A percentile compares a stretch with the other conserved stretches of the same genome.
Evolutionary conservation across 306 rosid species (phyloP).

Genomic region (Astragalus membranaceus): DNA sequence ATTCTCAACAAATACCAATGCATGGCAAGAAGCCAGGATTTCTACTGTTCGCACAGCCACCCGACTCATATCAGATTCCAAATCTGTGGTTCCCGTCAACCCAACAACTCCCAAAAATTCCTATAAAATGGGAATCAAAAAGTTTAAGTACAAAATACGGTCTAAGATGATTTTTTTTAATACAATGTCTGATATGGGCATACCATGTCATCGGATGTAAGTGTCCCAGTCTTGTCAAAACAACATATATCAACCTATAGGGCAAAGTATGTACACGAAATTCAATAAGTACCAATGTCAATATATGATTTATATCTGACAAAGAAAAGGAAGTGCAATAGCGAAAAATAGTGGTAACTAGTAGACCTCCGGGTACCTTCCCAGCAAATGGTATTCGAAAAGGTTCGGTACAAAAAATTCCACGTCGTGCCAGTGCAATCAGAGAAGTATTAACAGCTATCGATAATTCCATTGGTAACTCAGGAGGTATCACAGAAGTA

Average conservation of each 20-base stretch:
- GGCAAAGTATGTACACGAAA: constrained; percentile 17
- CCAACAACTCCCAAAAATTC: constrained; percentile 94
- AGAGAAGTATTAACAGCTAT: constrained; percentile 98
- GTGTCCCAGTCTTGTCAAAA: constrained; percentile 99
- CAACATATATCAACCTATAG: constrained; percentile 98
- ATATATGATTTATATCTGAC: background rate
- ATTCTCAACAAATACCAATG: constrained; percentile 95
- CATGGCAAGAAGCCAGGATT: constrained; percentile 98
- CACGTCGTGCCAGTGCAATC: constrained; percentile 93
- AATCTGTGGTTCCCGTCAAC: constrained; percentile 45
- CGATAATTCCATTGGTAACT: constrained; percentile 98
- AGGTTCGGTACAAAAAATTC: constrained; percentile 97
- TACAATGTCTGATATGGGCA: constrained; percentile 1
- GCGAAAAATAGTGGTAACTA: background rate
- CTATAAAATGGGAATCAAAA: constrained; percentile 33
- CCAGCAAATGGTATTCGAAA: constrained; percentile 99
- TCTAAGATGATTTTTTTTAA: constrained; percentile 9
- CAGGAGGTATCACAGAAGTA: constrained; percentile 99
- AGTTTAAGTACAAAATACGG: constrained; percentile 1
- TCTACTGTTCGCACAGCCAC: constrained; percentile 69
- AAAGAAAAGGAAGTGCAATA: background rate
- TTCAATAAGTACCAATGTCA: constrained; percentile 8
- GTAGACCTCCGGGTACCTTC: constrained; percentile 56
- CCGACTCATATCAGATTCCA: constrained; percentile 64
- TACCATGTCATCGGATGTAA: constrained; percentile 99